Evolutionary conservation across 2,329 filamentous ascomycete genomes (phyloP).

Genomic region (Metarhizium rileyi): DNA sequence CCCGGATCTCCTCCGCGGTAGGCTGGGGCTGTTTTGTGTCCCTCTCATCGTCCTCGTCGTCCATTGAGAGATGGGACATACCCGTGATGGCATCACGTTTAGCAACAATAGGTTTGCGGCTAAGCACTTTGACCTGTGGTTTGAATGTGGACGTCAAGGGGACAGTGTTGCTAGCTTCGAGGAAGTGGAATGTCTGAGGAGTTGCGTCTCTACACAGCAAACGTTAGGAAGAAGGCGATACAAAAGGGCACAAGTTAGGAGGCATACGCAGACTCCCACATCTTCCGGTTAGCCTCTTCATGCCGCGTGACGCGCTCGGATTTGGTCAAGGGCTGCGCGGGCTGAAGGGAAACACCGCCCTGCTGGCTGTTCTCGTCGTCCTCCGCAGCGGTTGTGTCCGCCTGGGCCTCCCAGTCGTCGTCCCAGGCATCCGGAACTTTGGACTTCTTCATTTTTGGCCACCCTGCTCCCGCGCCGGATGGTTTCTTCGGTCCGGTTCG

Average conservation of each 20-base stretch:
- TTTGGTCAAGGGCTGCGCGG: conserved; percentile 45
- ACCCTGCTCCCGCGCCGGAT: background rate
- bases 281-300: conserved; percentile 68
- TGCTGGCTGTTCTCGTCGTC: conserved; percentile 24
- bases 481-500: background rate
- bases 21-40: conserved; percentile 53
- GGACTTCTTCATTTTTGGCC: conserved; percentile 33
- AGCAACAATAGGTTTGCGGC: conserved; percentile 64
- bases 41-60: conserved; percentile 53
- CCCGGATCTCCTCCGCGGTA: conserved; percentile 66
- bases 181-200: conserved; percentile 63
- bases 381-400: conserved; percentile 44
- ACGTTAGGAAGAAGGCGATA: conserved; percentile 5
- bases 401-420: conserved; percentile 77
- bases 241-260: background rate
- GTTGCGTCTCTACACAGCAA: conserved; percentile 47
- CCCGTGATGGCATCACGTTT: conserved; percentile 42
- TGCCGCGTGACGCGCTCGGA: conserved; percentile 73
- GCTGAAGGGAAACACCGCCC: conserved; percentile 2
- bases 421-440: conserved; percentile 72
- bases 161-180: conserved; percentile 53
- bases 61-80: conserved; percentile 33
- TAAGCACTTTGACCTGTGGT: conserved; percentile 73
- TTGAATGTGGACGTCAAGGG: conserved; percentile 62
- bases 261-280: conserved; percentile 81